These are phyloP conservation scores for Nidula microcarpa DNA, from an alignment of 768 basidiomycete species.

Conservation along the genomic window DNA sequence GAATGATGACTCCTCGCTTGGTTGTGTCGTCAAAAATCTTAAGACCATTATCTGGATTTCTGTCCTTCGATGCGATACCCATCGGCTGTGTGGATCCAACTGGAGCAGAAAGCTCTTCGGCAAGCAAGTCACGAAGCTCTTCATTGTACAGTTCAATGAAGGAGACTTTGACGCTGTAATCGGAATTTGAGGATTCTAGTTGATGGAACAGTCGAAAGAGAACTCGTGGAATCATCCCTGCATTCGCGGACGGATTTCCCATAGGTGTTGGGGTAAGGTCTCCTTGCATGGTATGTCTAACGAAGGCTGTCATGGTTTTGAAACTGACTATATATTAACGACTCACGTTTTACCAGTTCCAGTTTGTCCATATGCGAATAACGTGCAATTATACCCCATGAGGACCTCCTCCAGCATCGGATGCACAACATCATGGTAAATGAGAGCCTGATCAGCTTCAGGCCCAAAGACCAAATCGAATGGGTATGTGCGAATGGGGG, in stretches of 20 bases:
- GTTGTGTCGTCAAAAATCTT: conserved; percentile 92
- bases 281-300: conserved; percentile 95
- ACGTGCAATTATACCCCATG: conserved; percentile 92
- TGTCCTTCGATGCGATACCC: conserved; percentile 64
- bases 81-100: conserved; percentile 71
- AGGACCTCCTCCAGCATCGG: conserved; percentile 95
- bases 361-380: conserved; percentile 98
- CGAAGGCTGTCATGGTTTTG: no score
- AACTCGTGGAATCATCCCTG: conserved; percentile 95
- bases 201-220: conserved; percentile 89
- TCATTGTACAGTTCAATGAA: conserved; percentile 98
- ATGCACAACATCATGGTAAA: conserved; percentile 91
- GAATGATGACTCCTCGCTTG: conserved; percentile 89
- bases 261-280: conserved; percentile 79
- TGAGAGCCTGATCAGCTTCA: conserved; percentile 91
- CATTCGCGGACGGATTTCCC: conserved; percentile 83
- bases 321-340: no score
- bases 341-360: conserved; percentile 98
- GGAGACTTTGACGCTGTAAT: conserved; percentile 92
- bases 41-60: conserved; percentile 45
- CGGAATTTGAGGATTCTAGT: conserved; percentile 70
- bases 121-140: conserved; percentile 91
- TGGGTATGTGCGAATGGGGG: conserved; percentile 82
- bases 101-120: conserved; percentile 72
- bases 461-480: conserved; percentile 97